phyloP scores from a whole-genome alignment of 2,329 filamentous ascomycete species.

The Neoarthrinium moseri region DNA sequence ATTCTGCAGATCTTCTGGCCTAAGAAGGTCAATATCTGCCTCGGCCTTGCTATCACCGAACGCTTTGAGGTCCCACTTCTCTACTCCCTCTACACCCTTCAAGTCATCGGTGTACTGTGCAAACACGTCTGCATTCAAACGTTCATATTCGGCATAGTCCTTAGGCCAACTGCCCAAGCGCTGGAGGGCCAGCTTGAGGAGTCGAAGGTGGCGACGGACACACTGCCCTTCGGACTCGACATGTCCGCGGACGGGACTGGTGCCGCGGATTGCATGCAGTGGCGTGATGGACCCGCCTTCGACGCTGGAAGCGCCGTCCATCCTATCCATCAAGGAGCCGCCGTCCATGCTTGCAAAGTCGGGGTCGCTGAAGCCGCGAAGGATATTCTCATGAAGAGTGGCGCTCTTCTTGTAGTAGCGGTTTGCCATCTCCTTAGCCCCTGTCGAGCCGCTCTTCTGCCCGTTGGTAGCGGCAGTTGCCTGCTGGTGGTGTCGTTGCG shows the following conservation, averaged over 20 bases:
- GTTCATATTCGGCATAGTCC: conserved; percentile 44
- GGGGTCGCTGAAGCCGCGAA: conserved; percentile 32
- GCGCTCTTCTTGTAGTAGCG: conserved; percentile 37
- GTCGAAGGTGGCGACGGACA: conserved; percentile 32
- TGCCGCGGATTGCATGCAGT: conserved; percentile 5
- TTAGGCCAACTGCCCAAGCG: conserved; percentile 42
- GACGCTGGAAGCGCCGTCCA: conserved; percentile 18
- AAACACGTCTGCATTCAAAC: conserved; percentile 43
- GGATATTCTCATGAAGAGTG: conserved; percentile 33
- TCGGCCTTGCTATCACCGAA: conserved; percentile 46
- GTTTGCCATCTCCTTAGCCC: conserved; percentile 29
- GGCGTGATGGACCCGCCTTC: conserved; percentile 19
- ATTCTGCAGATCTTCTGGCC: conserved; percentile 12
- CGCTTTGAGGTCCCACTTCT: conserved; percentile 45
- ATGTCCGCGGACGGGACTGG: not conserved
- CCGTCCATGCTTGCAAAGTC: conserved; percentile 27
- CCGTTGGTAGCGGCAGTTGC: conserved; percentile 29
- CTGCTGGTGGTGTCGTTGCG: conserved; percentile 30
- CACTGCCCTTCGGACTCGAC: conserved; percentile 25
- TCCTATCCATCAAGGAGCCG: conserved; percentile 7
- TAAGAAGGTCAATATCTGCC: conserved; percentile 28
- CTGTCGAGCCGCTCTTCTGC: conserved; percentile 26
- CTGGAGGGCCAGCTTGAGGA: conserved; percentile 37
- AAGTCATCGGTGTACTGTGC: conserved; percentile 35
- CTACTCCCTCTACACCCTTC: conserved; percentile 40